Conservation (phyloP, 345 rosid species). For the Citrus inodora region DNA sequence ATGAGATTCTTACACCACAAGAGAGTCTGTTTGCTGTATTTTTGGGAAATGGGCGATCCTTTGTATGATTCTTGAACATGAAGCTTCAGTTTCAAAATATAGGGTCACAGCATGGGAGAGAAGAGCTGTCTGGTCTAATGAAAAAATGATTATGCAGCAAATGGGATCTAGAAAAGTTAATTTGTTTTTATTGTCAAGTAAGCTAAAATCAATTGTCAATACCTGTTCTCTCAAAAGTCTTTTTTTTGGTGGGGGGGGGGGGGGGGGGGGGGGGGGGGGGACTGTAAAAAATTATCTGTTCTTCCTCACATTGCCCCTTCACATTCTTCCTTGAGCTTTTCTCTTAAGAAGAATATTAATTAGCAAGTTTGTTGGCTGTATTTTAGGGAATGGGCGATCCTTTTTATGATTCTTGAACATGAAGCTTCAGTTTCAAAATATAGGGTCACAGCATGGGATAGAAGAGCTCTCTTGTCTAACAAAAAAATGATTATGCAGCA, state of each 20-base stretch:
- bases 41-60: background rate
- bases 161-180: background rate
- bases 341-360: too few relatives aligned
- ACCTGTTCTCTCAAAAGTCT: background rate
- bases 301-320: background rate
- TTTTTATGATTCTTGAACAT: background rate
- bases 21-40: background rate
- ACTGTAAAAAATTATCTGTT: background rate
- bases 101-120: background rate
- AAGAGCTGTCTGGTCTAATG: background rate
- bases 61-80: background rate
- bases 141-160: background rate
- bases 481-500: background rate
- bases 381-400: background rate
- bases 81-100: background rate
- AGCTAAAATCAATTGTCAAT: background rate
- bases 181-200: background rate
- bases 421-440: background rate
- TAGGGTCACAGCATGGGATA: background rate
- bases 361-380: background rate
- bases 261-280: background rate
- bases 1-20: background rate
- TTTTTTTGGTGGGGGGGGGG: too few relatives aligned
- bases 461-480: conserved; percentile 1
- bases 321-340: background rate